Percentiles rank a stretch among this genome's conserved stretches.
Evolutionary conservation across 1,139 yeast species (phyloP).

Genomic region (Kodamaea arcana): DNA sequence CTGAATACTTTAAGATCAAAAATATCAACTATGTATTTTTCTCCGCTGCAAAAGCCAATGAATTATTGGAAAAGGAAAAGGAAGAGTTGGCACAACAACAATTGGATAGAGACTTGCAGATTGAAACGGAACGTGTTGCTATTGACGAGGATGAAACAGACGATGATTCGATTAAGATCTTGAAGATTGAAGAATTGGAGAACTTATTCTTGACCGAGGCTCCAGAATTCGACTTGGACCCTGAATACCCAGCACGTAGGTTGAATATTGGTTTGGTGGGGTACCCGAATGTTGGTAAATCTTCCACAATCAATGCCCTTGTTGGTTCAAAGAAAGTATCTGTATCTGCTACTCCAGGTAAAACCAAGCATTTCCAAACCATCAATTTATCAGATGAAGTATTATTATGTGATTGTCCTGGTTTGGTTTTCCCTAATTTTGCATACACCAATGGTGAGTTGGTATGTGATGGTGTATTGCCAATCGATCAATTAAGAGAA

Average conservation of each 20-base stretch:
- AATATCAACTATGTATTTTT: conserved; percentile 86
- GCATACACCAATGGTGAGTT: conserved; percentile 96
- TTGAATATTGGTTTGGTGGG: conserved; percentile 95
- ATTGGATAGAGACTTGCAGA: conserved; percentile 7
- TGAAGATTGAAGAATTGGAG: conserved; percentile 83
- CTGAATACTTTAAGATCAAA: conserved; percentile 65
- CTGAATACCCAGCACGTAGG: conserved; percentile 56
- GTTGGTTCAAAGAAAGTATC: conserved; percentile 96
- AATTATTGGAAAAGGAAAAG: conserved; percentile 56
- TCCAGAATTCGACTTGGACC: conserved; percentile 59
- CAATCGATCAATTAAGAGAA: conserved; percentile 95
- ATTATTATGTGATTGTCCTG: conserved; percentile 96
- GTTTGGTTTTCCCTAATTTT: conserved; percentile 96
- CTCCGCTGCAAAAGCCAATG: conserved; percentile 84
- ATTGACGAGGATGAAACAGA: conserved; percentile 24
- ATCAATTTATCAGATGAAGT: conserved; percentile 80
- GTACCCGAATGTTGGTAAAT: conserved; percentile 94
- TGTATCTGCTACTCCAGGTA: conserved; percentile 97
- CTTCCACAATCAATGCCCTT: conserved; percentile 91
- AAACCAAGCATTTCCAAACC: conserved; percentile 98
- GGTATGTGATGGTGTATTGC: conserved; percentile 96
- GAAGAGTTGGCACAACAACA: conserved; percentile 28
- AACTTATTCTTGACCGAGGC: conserved; percentile 73
- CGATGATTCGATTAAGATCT: conserved; percentile 58
- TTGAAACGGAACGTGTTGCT: conserved; percentile 16